Conservation (phyloP, 208 protist genomes). For the Trichomonas vaginalis region DNA sequence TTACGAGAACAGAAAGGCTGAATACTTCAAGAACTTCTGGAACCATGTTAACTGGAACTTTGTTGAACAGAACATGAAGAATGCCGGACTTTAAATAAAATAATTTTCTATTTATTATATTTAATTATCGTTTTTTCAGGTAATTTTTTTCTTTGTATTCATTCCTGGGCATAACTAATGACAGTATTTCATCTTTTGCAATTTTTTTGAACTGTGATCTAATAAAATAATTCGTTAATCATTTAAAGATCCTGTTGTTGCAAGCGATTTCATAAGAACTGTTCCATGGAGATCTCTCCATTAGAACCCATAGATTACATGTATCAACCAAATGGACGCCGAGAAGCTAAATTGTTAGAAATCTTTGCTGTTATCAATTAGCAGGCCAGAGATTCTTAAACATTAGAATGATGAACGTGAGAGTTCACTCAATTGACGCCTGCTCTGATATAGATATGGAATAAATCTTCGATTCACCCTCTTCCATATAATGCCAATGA, state of each 20-base stretch:
- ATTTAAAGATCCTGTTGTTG: neutral
- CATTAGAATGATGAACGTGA: neutral
- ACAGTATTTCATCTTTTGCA: no score
- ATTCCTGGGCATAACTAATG: no score
- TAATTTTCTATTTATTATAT: neutral
- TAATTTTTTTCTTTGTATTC: no score
- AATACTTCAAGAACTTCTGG: neutral
- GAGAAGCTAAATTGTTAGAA: neutral
- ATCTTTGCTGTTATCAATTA: neutral
- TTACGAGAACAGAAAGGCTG: neutral
- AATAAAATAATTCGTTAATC: no score
- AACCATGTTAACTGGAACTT: neutral
- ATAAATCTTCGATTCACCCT: neutral
- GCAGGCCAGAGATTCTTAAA: neutral
- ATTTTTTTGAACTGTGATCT: no score
- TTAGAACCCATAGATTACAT: neutral
- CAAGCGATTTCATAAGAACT: neutral
- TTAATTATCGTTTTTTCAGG: no score
- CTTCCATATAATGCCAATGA: neutral
- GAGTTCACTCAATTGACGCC: neutral
- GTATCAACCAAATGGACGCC: neutral
- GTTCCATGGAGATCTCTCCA: neutral
- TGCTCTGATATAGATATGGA: neutral
- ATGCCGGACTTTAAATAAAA: neutral
- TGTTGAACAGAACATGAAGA: constrained; percentile 5